phyloP scores from a whole-genome alignment of 345 rosid species.

The Hibiscus trionum region DNA sequence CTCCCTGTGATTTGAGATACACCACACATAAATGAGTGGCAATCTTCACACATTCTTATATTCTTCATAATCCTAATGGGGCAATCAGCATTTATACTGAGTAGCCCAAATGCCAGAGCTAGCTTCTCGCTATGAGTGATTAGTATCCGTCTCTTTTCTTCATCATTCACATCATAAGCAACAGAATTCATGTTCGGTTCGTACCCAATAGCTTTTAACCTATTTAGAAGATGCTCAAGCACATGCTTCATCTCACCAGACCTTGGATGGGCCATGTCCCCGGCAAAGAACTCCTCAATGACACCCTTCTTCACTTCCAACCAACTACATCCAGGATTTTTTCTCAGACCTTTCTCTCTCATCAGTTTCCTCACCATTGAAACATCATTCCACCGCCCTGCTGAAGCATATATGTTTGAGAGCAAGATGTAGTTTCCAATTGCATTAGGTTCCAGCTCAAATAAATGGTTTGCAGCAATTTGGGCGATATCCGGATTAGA shows the following conservation, averaged over 20 bases:
- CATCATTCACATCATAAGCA: slow-evolving; percentile 38
- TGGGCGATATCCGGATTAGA: no score
- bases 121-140: background rate
- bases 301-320: slow-evolving; percentile 6
- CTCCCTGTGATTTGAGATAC: slow-evolving; percentile 44
- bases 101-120: slow-evolving; percentile 30
- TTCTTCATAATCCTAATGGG: slow-evolving; percentile 62
- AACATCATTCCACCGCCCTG: background rate
- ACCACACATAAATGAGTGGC: slow-evolving; percentile 54
- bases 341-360: background rate
- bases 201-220: slow-evolving; percentile 41
- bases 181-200: slow-evolving; percentile 33
- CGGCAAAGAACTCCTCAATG: slow-evolving; percentile 57
- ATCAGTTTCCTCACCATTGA: background rate
- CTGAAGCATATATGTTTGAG: background rate
- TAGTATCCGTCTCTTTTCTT: slow-evolving; percentile 36
- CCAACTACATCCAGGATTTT: background rate
- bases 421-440: background rate
- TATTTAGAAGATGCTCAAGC: slow-evolving; percentile 38
- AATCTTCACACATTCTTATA: slow-evolving; percentile 67
- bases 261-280: slow-evolving; percentile 28
- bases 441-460: no score
- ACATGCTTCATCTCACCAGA: slow-evolving; percentile 36
- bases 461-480: no score
- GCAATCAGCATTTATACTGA: slow-evolving; percentile 28